Percentiles rank a stretch among this genome's conserved stretches.
Conservation (phyloP, 73 alveolate genomes). For the Tetrahymena elliotti region DNA sequence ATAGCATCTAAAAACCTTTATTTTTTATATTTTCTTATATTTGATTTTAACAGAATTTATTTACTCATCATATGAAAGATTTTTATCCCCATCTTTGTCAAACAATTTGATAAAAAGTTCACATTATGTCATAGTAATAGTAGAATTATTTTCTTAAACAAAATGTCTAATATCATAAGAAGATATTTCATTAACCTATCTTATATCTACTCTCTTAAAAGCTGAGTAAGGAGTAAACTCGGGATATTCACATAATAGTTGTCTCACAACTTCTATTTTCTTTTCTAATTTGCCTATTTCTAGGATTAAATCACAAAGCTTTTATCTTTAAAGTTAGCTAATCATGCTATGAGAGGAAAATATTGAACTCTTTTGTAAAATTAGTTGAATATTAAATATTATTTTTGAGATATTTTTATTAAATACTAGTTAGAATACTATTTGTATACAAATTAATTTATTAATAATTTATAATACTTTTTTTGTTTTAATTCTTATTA, state of each 20-base stretch:
- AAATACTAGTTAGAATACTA: neutral
- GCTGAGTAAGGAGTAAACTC: neutral
- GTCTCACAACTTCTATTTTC: neutral
- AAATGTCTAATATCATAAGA: neutral
- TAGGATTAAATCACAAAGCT: neutral
- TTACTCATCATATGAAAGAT: neutral
- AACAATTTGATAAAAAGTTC: neutral
- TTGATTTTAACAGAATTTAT: neutral
- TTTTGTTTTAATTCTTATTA: too few relatives aligned
- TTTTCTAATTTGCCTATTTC: neutral
- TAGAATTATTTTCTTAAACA: neutral
- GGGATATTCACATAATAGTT: neutral
- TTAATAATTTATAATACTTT: too few relatives aligned
- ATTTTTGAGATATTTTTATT: neutral
- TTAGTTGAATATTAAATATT: neutral
- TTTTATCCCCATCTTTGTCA: neutral
- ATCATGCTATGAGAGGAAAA: neutral
- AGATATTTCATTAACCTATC: neutral
- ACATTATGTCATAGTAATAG: neutral
- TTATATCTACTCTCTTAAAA: neutral
- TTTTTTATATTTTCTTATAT: neutral
- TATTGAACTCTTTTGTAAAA: neutral
- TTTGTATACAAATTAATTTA: too few relatives aligned
- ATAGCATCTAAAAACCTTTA: neutral
- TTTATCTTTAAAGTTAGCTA: neutral